A percentile compares a stretch with the other conserved stretches of the same genome.
These are phyloP conservation scores for Acanthochlamys bracteata DNA, from an alignment of 106 monocot species.

Conservation along the genomic window DNA sequence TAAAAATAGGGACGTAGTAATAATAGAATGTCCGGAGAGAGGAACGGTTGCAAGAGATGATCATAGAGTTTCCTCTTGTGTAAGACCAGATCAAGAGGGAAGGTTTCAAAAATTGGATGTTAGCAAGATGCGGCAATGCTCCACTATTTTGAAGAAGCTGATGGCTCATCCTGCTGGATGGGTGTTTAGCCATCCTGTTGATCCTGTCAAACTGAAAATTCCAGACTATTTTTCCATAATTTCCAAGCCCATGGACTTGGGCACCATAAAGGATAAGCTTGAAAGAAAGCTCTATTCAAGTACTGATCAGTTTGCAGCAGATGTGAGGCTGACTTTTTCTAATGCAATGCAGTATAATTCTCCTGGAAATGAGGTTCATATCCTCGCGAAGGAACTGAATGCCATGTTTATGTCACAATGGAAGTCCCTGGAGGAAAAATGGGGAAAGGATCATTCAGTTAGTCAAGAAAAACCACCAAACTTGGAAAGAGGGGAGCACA, in stretches of 20 bases:
- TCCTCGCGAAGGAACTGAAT: slow-evolving; percentile 30
- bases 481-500: slow-evolving; percentile 8
- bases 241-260: slow-evolving; percentile 51
- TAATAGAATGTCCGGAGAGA: slow-evolving; percentile 4
- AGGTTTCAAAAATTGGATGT: slow-evolving; percentile 27
- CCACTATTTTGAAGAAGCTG: slow-evolving; percentile 26
- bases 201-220: slow-evolving; percentile 31
- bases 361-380: slow-evolving; percentile 39
- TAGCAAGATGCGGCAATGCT: slow-evolving; percentile 21
- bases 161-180: slow-evolving; percentile 38
- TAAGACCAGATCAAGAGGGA: background rate
- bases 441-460: slow-evolving; percentile 9
- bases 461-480: slow-evolving; percentile 1
- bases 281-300: slow-evolving; percentile 19
- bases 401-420: slow-evolving; percentile 26
- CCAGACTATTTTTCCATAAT: slow-evolving; percentile 52
- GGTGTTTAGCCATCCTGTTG: slow-evolving; percentile 45
- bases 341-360: slow-evolving; percentile 55
- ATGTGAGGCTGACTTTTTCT: slow-evolving; percentile 51
- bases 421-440: slow-evolving; percentile 36
- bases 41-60: background rate
- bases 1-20: background rate
- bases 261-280: slow-evolving; percentile 36
- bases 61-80: background rate
- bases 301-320: slow-evolving; percentile 33